A percentile compares a stretch with the other conserved stretches of the same genome.
Evolutionary conservation across 1,139 yeast genomes (phyloP).

Genomic region (Geotrichum klebahnii): DNA sequence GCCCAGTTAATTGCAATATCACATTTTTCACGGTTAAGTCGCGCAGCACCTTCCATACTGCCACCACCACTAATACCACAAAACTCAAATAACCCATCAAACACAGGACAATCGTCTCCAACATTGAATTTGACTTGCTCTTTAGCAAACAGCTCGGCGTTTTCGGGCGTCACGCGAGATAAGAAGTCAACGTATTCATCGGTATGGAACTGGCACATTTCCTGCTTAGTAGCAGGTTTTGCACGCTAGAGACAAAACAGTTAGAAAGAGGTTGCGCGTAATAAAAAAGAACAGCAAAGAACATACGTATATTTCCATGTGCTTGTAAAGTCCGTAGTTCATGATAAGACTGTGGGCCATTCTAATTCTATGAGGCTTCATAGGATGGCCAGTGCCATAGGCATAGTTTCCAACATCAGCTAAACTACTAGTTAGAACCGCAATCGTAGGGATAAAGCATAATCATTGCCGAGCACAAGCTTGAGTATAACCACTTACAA

Average conservation of each 20-base stretch:
- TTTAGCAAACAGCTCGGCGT: constrained; percentile 82
- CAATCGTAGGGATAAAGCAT: neutral
- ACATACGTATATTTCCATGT: constrained; percentile 82
- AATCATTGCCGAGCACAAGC: neutral
- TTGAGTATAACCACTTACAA: constrained; percentile 28
- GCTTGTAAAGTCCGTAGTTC: constrained; percentile 94
- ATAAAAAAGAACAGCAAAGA: constrained; percentile 1
- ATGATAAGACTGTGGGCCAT: constrained; percentile 96
- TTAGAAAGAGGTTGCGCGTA: neutral
- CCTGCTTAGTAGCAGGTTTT: constrained; percentile 96
- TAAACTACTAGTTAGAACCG: constrained; percentile 13
- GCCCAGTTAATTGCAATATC: constrained; percentile 96
- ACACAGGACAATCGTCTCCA: constrained; percentile 96
- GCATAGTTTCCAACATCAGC: constrained; percentile 96
- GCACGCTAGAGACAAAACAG: constrained; percentile 48
- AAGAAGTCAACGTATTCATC: constrained; percentile 94
- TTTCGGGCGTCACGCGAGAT: constrained; percentile 91
- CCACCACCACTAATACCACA: constrained; percentile 96
- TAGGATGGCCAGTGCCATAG: constrained; percentile 97
- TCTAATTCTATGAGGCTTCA: constrained; percentile 98
- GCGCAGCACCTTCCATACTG: constrained; percentile 94
- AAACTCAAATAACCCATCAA: constrained; percentile 92
- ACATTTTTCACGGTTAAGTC: constrained; percentile 86
- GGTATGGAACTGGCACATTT: constrained; percentile 97
- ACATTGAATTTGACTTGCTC: constrained; percentile 94